phyloP scores from a whole-genome alignment of 1,139 yeast genomes.

The Yamadazyma kanchanaburiensis region DNA sequence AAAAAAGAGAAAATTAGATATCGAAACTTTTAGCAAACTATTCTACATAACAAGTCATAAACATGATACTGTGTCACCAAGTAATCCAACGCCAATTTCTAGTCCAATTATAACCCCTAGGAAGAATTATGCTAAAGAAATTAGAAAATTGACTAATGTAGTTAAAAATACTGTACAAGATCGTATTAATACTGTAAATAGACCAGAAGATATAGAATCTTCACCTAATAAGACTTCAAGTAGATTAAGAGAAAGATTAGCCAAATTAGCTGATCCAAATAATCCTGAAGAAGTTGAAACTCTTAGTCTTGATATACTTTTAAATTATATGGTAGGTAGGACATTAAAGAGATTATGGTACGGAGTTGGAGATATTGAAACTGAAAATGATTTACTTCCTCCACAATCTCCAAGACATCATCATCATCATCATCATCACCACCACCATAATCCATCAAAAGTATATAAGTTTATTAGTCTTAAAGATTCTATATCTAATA shows the following conservation, averaged over 20 bases:
- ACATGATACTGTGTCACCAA: conserved; percentile 2
- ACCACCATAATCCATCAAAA: conserved; percentile 8
- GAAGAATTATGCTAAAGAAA: conserved; percentile 41
- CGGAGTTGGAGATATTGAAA: conserved; percentile 15
- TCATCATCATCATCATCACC: conserved; percentile 10
- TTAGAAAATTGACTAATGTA: conserved; percentile 61
- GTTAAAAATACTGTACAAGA: conserved; percentile 78
- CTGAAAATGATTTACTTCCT: background rate
- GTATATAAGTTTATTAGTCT: conserved; percentile 34
- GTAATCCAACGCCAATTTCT: too few species aligned
- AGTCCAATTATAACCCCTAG: conserved; percentile 12
- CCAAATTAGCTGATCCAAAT: conserved; percentile 33
- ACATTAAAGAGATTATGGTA: conserved; percentile 34
- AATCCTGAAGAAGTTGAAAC: conserved; percentile 45
- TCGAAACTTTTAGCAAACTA: conserved; percentile 58
- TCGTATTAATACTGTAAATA: conserved; percentile 30
- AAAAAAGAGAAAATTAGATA: conserved; percentile 58
- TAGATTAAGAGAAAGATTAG: conserved; percentile 32
- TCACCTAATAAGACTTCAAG: conserved; percentile 18
- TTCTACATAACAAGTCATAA: conserved; percentile 48
- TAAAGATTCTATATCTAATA: conserved; percentile 30
- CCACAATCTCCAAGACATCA: conserved; percentile 7
- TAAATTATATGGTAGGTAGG: conserved; percentile 33
- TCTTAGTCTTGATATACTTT: conserved; percentile 35
- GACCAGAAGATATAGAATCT: conserved; percentile 21